These are phyloP conservation scores for Baorangia bicolor DNA, from an alignment of 768 basidiomycete genomes.

Conservation along the genomic window DNA sequence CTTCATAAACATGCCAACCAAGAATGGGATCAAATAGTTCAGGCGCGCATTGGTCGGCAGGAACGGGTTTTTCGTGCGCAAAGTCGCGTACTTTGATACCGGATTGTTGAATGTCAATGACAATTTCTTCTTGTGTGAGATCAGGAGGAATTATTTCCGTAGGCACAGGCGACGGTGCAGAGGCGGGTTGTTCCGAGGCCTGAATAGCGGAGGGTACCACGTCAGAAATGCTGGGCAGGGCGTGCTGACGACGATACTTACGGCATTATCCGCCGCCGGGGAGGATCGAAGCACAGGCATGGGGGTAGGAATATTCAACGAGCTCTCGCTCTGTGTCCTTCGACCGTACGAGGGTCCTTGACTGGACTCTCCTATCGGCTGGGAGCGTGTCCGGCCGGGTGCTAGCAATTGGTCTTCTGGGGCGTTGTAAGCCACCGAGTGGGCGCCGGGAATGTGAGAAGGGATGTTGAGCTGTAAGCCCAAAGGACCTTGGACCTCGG, in stretches of 20 bases:
- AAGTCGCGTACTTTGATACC: constrained; percentile 36
- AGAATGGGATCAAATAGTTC: constrained; percentile 34
- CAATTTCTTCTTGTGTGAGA: constrained; percentile 35
- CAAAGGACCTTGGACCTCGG: constrained; percentile 23
- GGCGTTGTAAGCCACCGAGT: constrained; percentile 7
- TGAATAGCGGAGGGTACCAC: neutral
- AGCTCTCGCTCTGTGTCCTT: constrained; percentile 27
- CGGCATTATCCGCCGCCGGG: constrained; percentile 25
- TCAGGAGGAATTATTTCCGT: constrained; percentile 35
- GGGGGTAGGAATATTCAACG: constrained; percentile 9
- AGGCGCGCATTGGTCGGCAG: constrained; percentile 16
- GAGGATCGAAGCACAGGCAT: constrained; percentile 11
- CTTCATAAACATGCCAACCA: constrained; percentile 33
- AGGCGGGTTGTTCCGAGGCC: constrained; percentile 12
- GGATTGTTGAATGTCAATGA: constrained; percentile 28
- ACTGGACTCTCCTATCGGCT: constrained; percentile 24
- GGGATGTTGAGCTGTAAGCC: constrained; percentile 18
- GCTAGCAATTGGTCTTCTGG: constrained; percentile 9
- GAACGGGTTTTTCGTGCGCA: constrained; percentile 20
- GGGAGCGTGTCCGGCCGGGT: constrained; percentile 20
- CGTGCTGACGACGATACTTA: constrained; percentile 8
- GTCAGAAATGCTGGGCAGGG: constrained; percentile 4
- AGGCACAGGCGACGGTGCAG: constrained; percentile 33
- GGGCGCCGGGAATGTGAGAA: constrained; percentile 11
- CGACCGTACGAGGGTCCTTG: constrained; percentile 22